Conservation (phyloP, 163 green algal genomes). For the Volvox carteri region DNA sequence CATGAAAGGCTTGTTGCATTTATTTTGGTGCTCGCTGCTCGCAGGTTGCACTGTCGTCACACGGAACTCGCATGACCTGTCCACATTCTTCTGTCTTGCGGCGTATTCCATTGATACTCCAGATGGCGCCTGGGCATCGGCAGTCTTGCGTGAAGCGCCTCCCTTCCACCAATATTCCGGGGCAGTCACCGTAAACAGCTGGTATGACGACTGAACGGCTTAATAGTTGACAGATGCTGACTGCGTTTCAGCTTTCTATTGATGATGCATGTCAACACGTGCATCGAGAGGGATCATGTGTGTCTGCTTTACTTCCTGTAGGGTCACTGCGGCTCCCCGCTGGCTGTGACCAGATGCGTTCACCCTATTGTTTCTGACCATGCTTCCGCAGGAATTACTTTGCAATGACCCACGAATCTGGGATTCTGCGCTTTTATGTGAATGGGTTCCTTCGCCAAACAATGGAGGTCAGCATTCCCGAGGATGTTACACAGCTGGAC, state of each 20-base stretch:
- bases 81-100: neutral
- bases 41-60: conserved; percentile 12
- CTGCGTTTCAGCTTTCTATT: no score
- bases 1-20: no score
- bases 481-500: no score
- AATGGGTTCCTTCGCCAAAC: neutral
- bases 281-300: no score
- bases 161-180: neutral
- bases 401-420: neutral
- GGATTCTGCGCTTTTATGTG: neutral
- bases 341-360: no score
- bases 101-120: neutral
- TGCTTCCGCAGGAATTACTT: neutral
- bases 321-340: no score
- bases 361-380: no score
- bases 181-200: neutral
- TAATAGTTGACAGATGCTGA: no score
- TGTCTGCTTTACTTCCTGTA: no score
- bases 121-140: neutral
- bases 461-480: neutral
- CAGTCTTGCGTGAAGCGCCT: neutral
- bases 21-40: no score
- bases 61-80: neutral
- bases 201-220: neutral
- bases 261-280: no score